These are phyloP conservation scores for Verticillium longisporum DNA, from an alignment of 2,329 filamentous ascomycete genomes.

Conservation along the genomic window DNA sequence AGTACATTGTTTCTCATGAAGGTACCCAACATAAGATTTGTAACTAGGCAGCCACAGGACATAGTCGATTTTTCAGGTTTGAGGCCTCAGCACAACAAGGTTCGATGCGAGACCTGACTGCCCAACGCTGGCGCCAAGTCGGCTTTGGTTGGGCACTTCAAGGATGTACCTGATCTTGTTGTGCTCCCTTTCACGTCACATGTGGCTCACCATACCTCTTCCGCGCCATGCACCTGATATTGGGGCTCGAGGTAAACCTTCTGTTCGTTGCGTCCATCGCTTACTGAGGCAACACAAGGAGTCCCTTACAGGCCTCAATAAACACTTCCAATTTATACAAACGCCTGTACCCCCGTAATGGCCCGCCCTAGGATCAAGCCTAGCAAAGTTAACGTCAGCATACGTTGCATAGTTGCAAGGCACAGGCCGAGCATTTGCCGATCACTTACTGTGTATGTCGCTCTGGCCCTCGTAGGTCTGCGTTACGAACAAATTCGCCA, in stretches of 20 bases:
- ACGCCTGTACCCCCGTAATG: conserved; percentile 72
- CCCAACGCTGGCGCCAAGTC: background rate
- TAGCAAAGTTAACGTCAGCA: conserved; percentile 28
- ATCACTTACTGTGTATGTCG: conserved; percentile 81
- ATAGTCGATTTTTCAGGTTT: background rate
- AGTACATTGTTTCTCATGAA: no score
- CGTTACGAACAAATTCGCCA: conserved; percentile 92
- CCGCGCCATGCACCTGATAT: background rate
- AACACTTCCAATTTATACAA: conserved; percentile 48
- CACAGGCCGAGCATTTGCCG: background rate
- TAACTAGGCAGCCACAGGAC: no score
- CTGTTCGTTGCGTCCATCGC: no score
- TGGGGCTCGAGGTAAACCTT: background rate
- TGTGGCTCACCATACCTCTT: background rate
- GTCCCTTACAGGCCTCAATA: background rate
- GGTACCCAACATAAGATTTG: no score
- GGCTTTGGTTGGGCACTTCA: background rate
- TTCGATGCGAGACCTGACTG: background rate
- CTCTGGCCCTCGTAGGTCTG: conserved; percentile 98
- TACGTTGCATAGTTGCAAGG: no score
- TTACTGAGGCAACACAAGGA: background rate
- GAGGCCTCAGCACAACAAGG: background rate
- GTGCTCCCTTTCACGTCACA: background rate
- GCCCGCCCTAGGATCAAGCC: conserved; percentile 62
- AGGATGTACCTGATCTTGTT: background rate